These are phyloP conservation scores for Salix udensis DNA, from an alignment of 345 rosid genomes.

Conservation along the genomic window DNA sequence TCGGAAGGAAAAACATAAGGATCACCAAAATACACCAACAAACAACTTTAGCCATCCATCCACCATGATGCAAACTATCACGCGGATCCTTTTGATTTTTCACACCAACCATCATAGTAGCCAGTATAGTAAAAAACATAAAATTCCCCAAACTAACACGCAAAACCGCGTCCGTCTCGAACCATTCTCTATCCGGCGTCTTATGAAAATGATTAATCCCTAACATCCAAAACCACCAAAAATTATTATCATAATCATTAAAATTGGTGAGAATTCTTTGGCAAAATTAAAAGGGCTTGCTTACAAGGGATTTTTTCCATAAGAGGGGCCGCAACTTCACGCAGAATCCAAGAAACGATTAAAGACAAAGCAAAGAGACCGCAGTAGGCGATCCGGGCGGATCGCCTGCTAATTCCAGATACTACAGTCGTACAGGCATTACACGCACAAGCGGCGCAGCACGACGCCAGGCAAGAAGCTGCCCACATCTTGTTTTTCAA, in stretches of 20 bases:
- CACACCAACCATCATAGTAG: conserved; percentile 84
- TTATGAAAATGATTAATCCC: conserved; percentile 93
- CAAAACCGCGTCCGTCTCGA: conserved; percentile 92
- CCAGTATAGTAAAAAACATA: conserved; percentile 73
- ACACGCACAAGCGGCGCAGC: conserved; percentile 97
- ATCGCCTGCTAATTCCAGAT: conserved; percentile 83
- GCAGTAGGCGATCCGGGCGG: conserved; percentile 96
- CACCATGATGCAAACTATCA: conserved; percentile 92
- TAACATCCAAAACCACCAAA: conserved; percentile 22
- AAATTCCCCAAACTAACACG: conserved; percentile 98
- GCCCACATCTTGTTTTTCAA: conserved; percentile 64
- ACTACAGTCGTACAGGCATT: conserved; percentile 90
- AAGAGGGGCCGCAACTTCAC: conserved; percentile 97
- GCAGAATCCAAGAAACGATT: conserved; percentile 90
- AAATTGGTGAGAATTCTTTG: not conserved
- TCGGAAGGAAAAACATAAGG: conserved; percentile 93
- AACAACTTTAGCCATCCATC: conserved; percentile 96
- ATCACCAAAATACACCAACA: conserved; percentile 85
- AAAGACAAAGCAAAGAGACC: conserved; percentile 94
- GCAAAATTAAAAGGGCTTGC: conserved; percentile 11
- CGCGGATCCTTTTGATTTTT: conserved; percentile 95
- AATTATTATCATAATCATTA: not conserved
- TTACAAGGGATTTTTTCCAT: conserved; percentile 98
- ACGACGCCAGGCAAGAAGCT: conserved; percentile 97
- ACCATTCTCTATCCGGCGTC: conserved; percentile 94